A percentile compares a stretch with the other conserved stretches of the same genome.
phyloP scores from a whole-genome alignment of 2,329 filamentous ascomycete species.

The Trichoderma arundinaceum region DNA sequence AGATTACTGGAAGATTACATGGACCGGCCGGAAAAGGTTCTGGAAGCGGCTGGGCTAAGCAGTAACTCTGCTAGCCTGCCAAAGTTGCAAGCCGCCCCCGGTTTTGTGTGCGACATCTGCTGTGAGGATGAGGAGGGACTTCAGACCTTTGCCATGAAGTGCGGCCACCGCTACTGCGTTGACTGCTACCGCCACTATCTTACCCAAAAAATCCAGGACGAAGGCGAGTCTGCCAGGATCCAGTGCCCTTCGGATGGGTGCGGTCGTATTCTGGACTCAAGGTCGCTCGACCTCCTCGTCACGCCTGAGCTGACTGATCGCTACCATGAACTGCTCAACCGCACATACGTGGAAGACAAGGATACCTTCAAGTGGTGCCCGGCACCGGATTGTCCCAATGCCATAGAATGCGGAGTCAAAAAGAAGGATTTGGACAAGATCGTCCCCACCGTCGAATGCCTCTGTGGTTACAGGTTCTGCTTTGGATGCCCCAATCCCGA shows the following conservation, averaged over 20 bases:
- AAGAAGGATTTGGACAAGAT: slow-evolving; percentile 82
- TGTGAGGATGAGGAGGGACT: slow-evolving; percentile 83
- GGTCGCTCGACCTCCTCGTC: slow-evolving; percentile 80
- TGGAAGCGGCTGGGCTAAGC: slow-evolving; percentile 84
- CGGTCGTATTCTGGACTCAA: slow-evolving; percentile 87
- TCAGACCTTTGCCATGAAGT: slow-evolving; percentile 90
- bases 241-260: slow-evolving; percentile 90
- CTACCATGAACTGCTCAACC: slow-evolving; percentile 84
- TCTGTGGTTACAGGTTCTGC: slow-evolving; percentile 87
- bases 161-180: slow-evolving; percentile 90
- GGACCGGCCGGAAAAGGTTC: slow-evolving; percentile 78
- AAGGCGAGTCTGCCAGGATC: slow-evolving; percentile 93
- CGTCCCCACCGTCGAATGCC: slow-evolving; percentile 88
- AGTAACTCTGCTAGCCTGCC: slow-evolving; percentile 66
- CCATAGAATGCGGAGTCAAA: slow-evolving; percentile 86
- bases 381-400: slow-evolving; percentile 94
- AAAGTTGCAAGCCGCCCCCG: slow-evolving; percentile 71
- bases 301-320: slow-evolving; percentile 61
- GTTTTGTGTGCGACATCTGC: slow-evolving; percentile 93
- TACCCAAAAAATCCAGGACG: slow-evolving; percentile 88
- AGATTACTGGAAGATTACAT: slow-evolving; percentile 94
- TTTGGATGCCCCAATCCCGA: slow-evolving; percentile 91
- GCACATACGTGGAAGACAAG: slow-evolving; percentile 97
- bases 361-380: slow-evolving; percentile 97
- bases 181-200: slow-evolving; percentile 93